These are phyloP conservation scores for Arachnomyces sp. DNA, from an alignment of 2,329 filamentous ascomycete genomes.

Conservation along the genomic window DNA sequence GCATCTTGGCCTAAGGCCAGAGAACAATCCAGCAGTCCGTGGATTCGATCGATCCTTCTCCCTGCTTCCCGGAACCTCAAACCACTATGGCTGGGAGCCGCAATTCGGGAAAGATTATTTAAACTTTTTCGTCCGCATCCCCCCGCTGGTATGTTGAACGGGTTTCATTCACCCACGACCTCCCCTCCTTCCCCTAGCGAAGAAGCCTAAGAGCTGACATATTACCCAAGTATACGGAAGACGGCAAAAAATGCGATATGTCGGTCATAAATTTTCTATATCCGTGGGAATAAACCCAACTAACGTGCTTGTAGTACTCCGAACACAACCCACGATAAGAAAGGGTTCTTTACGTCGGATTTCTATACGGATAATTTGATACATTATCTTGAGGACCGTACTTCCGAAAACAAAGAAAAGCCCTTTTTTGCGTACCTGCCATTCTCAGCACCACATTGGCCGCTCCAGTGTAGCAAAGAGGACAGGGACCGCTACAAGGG, in stretches of 20 bases:
- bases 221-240: no score
- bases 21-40: constrained; percentile 19
- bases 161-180: no score
- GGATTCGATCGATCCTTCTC: constrained; percentile 25
- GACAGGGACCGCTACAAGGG: constrained; percentile 43
- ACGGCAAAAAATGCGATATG: no score
- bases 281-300: neutral
- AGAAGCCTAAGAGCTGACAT: no score
- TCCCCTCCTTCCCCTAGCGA: constrained; percentile 8
- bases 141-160: no score
- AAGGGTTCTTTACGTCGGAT: constrained; percentile 27
- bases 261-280: no score
- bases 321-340: constrained; percentile 14
- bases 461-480: constrained; percentile 43
- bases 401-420: constrained; percentile 28
- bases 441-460: constrained; percentile 49
- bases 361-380: constrained; percentile 23
- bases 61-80: constrained; percentile 23
- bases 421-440: constrained; percentile 45
- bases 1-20: constrained; percentile 26
- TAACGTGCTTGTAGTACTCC: constrained; percentile 1
- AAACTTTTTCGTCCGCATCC: no score
- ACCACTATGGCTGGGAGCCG: constrained; percentile 31
- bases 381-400: constrained; percentile 23
- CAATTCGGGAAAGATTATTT: no score